Evolutionary conservation across 2,329 filamentous ascomycete species (phyloP).

Genomic region (Trichophyton simii): DNA sequence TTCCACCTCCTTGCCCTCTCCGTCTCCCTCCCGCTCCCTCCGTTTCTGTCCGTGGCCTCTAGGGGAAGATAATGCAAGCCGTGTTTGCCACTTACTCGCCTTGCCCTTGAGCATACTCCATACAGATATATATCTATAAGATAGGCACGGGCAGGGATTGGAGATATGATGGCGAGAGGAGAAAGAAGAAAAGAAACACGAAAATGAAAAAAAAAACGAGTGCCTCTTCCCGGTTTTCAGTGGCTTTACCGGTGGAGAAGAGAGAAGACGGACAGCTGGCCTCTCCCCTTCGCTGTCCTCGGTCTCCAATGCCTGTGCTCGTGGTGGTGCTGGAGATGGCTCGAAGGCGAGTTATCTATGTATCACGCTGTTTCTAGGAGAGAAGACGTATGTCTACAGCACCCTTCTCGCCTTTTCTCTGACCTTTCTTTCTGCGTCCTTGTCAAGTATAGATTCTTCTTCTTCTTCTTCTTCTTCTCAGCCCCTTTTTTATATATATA

Average conservation of each 20-base stretch:
- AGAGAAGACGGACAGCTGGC: background rate
- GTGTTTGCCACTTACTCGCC: background rate
- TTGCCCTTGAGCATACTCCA: background rate
- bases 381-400: background rate
- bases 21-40: background rate
- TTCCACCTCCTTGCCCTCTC: background rate
- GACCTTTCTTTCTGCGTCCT: background rate
- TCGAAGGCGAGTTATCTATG: background rate
- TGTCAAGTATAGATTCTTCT: background rate
- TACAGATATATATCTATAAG: background rate
- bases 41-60: background rate
- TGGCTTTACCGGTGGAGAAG: background rate
- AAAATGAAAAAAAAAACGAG: conserved; percentile 13
- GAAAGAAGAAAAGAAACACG: conserved; percentile 13
- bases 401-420: background rate
- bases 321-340: background rate
- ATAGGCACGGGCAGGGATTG: background rate
- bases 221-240: background rate
- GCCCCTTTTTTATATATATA: background rate
- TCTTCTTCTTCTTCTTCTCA: too few relatives aligned
- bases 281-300: background rate
- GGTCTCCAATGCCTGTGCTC: background rate
- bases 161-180: background rate
- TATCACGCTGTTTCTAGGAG: background rate
- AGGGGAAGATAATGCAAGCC: background rate